Base-by-base conservation (phyloP, 73 alveolate species). In the Urostyla sp. region DNA sequence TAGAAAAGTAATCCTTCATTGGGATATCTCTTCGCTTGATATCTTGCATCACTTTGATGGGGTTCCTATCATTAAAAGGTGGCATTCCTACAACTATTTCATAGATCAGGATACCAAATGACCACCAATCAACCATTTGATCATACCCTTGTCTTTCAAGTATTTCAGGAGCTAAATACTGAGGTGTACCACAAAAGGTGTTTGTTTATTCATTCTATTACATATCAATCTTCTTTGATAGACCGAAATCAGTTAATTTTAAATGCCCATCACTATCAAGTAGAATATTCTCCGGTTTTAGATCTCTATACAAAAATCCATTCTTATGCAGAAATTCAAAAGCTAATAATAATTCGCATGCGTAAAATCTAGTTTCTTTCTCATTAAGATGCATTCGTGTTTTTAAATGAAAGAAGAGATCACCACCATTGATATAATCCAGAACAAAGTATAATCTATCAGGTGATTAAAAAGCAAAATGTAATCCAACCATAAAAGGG, bases 41-140 rank as follows among this genome's bases (percentile, higher is more conserved):
- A 51, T 79, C 87, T 76, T 84, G 56, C 21, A 91, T 88, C 56
- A 84, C 86, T 3, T 82, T 48, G 31, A 55, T 48, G 16, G 55
- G 43, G 49, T 81, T 80, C 34, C 87, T 87, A 48, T 85, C 94
- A 31, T 34, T 34, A 81, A 69, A 93, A 18, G 98, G 98, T 36
- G 98, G 93, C n/a, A 86, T 34, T 49, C 98, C 98, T n/a, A 84
- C 79, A 23, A 87, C 72, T 91, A 94, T 83, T 88, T 94, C 98
- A 75, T 87, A 91, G 52, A 94, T 76, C 60, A 94, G 46, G 55
- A 88, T 77, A 13, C 98, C 97, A 30, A 90, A 45, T 6, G 91
- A 84, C 92, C 92, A 87, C 92, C 92, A 86, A 73, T 90, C 97
- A 30, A 87, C 89, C 74, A 73, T 61, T 80, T 86, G 69, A 87